phyloP scores from a whole-genome alignment of 148 eudicot genomes.

The Camellia sinensis region DNA sequence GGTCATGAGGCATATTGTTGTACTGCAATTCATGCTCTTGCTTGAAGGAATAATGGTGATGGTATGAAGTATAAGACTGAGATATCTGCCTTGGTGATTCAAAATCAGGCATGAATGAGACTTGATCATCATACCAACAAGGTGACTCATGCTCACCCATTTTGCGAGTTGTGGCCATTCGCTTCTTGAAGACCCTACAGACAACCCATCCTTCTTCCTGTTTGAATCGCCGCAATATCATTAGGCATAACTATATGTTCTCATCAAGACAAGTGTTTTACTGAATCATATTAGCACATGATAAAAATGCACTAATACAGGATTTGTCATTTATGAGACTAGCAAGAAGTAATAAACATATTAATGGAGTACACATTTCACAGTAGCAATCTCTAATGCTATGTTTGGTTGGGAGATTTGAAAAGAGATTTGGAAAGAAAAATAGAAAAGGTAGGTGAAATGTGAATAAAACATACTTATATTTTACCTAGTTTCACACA shows the following conservation, averaged over 20 bases:
- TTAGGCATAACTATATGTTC: background rate
- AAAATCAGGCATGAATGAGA: constrained; percentile 60
- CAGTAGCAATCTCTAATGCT: no score
- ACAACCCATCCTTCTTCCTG: constrained; percentile 99
- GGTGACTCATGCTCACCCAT: constrained; percentile 50
- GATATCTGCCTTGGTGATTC: constrained; percentile 52
- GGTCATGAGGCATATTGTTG: constrained; percentile 39
- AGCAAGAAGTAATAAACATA: no score
- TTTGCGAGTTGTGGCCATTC: constrained; percentile 49
- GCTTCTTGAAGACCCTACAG: constrained; percentile 81
- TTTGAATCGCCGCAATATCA: background rate
- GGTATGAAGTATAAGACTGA: constrained; percentile 41
- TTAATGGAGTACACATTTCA: no score
- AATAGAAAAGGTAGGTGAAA: no score
- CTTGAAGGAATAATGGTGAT: constrained; percentile 41
- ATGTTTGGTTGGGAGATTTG: no score
- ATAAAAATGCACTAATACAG: no score
- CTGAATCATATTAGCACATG: no score
- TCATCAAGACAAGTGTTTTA: background rate
- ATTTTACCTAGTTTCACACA: no score
- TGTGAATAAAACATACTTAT: no score
- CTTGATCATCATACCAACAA: constrained; percentile 76
- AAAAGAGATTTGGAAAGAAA: no score
- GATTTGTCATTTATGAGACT: no score
- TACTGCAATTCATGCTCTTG: constrained; percentile 56